A percentile compares a stretch with the other conserved stretches of the same genome.
These are phyloP conservation scores for Raffaelea ambrosiae DNA, from an alignment of 2,329 filamentous ascomycete genomes.

Conservation along the genomic window DNA sequence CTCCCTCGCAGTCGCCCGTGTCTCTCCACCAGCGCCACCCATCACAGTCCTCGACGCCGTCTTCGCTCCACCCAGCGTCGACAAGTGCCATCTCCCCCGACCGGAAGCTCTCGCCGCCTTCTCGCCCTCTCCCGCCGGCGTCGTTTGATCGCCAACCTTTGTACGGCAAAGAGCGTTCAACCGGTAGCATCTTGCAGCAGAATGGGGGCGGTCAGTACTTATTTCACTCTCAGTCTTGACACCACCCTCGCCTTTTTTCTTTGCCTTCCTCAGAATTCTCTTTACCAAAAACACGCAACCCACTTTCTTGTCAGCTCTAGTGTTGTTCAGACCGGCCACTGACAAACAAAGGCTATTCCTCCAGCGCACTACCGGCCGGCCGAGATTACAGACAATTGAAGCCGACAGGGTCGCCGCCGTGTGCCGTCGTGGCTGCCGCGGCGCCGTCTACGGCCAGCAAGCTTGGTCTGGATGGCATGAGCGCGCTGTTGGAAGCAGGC, in stretches of 20 bases:
- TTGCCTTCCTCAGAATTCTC: too few relatives aligned
- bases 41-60: background rate
- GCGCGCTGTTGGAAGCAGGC: conserved; percentile 47
- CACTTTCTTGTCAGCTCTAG: background rate
- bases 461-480: conserved; percentile 45
- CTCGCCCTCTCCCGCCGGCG: background rate
- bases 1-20: background rate
- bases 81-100: background rate
- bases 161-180: conserved; percentile 4
- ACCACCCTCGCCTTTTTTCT: too few relatives aligned
- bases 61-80: background rate
- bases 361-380: conserved; percentile 5
- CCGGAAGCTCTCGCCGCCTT: background rate
- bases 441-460: background rate
- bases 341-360: conserved; percentile 15
- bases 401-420: background rate
- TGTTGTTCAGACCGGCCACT: background rate
- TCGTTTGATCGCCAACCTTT: background rate
- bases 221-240: background rate
- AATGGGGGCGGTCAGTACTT: conserved; percentile 11
- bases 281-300: too few relatives aligned
- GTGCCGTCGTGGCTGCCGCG: background rate
- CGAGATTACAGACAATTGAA: background rate
- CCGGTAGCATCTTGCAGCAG: conserved; percentile 1
- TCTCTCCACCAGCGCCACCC: conserved; percentile 1